These are phyloP conservation scores for Pulveroboletus sp. DNA, from an alignment of 768 basidiomycete species.

Conservation along the genomic window DNA sequence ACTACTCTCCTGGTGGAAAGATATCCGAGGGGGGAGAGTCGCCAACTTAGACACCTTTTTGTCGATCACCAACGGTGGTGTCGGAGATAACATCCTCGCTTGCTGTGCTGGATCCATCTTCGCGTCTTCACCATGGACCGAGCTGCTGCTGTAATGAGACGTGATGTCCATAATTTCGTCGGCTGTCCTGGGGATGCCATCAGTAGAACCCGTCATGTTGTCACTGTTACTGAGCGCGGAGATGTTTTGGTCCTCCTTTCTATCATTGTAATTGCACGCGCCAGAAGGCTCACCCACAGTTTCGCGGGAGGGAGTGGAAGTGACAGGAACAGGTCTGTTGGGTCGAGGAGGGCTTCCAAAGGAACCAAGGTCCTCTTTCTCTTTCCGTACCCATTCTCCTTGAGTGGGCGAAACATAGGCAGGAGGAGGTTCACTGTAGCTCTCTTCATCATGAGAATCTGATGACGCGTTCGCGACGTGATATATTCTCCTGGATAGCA, in stretches of 20 bases:
- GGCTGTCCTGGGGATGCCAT: conserved; percentile 20
- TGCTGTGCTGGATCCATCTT: conserved; percentile 7
- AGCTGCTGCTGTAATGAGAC: conserved; percentile 12
- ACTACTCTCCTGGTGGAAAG: conserved; percentile 46
- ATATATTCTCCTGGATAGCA: conserved; percentile 38
- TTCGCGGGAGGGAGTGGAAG: conserved; percentile 4
- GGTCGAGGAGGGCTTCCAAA: conserved; percentile 6
- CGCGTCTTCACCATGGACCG: conserved; percentile 4
- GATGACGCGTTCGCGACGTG: conserved; percentile 40
- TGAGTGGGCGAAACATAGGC: conserved; percentile 35
- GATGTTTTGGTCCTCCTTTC: neutral
- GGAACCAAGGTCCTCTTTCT: conserved; percentile 13
- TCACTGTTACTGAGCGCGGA: neutral
- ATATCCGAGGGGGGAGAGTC: conserved; percentile 47
- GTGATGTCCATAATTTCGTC: conserved; percentile 29
- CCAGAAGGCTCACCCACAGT: conserved; percentile 6
- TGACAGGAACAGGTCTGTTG: conserved; percentile 14
- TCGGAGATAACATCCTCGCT: conserved; percentile 14
- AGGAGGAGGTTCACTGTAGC: conserved; percentile 40
- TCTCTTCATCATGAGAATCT: conserved; percentile 15
- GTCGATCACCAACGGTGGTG: conserved; percentile 31
- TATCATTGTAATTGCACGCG: neutral
- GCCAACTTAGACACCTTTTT: conserved; percentile 18
- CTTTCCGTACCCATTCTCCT: conserved; percentile 6
- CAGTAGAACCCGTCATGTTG: neutral